phyloP scores from a whole-genome alignment of 306 rosid species.

The Clitoria ternatea region DNA sequence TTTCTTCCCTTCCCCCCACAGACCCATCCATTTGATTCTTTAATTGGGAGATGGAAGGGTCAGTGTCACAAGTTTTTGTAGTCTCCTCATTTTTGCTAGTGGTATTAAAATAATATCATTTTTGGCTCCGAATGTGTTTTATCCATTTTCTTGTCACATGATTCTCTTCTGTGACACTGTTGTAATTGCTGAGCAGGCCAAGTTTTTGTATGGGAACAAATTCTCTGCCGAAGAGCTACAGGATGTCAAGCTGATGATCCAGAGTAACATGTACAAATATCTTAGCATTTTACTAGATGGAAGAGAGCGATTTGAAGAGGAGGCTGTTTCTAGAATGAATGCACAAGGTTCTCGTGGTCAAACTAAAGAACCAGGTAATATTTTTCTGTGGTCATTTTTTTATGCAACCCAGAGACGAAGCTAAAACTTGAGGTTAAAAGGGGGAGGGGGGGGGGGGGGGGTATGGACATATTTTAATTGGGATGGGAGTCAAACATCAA shows the following conservation, averaged over 20 bases:
- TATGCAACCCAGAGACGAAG: too few relatives aligned
- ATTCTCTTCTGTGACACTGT: conserved; percentile 19
- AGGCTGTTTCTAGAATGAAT: conserved; percentile 50
- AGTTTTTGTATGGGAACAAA: conserved; percentile 79
- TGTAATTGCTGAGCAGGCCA: conserved; percentile 60
- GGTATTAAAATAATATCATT: not conserved
- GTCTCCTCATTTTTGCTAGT: not conserved
- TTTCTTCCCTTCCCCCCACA: not conserved
- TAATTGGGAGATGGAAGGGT: not conserved
- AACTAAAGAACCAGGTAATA: conserved; percentile 46
- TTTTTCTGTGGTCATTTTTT: conserved; percentile 18
- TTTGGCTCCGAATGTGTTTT: not conserved
- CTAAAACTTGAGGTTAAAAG: too few relatives aligned
- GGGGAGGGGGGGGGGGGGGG: too few relatives aligned
- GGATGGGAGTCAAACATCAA: too few relatives aligned
- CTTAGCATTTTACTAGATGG: conserved; percentile 96
- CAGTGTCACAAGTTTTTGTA: not conserved
- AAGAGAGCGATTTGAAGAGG: conserved; percentile 97
- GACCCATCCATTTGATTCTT: not conserved
- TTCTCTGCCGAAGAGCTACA: conserved; percentile 69
- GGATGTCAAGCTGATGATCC: conserved; percentile 90
- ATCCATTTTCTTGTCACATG: conserved; percentile 14
- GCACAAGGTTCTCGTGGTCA: conserved; percentile 43
- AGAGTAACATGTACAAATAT: conserved; percentile 93
- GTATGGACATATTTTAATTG: too few relatives aligned